phyloP scores from a whole-genome alignment of 805 yeast genomes.

The Torulaspora delbrueckii region DNA sequence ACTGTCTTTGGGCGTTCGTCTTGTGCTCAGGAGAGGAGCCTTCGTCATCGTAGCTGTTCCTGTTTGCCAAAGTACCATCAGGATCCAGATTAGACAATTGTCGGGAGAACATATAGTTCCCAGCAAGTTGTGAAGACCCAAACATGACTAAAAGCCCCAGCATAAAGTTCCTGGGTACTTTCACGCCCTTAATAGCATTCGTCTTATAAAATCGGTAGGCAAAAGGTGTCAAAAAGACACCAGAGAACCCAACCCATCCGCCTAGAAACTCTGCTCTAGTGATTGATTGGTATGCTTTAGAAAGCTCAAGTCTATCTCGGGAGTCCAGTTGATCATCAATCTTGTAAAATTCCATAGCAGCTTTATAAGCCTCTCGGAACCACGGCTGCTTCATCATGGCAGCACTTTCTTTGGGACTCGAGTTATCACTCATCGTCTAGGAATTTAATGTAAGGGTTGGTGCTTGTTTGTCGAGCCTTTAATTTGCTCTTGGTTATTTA shows the following conservation, averaged over 20 bases:
- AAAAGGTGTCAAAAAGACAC: conserved; percentile 44
- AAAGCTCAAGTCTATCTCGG: conserved; percentile 41
- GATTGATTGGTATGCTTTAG: conserved; percentile 37
- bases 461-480: neutral
- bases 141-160: conserved; percentile 41
- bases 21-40: conserved; percentile 6
- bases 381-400: conserved; percentile 24
- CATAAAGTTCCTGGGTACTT: conserved; percentile 40
- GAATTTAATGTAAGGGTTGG: neutral
- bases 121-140: conserved; percentile 32
- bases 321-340: conserved; percentile 42
- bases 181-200: conserved; percentile 36
- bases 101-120: conserved; percentile 31
- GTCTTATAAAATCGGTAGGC: conserved; percentile 34
- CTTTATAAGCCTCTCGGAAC: conserved; percentile 38
- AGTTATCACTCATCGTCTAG: conserved; percentile 2
- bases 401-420: neutral
- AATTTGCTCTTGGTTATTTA: neutral
- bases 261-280: conserved; percentile 35
- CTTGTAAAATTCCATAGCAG: conserved; percentile 47
- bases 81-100: conserved; percentile 30
- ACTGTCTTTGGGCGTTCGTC: conserved; percentile 26
- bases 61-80: conserved; percentile 23
- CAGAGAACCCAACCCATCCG: conserved; percentile 41
- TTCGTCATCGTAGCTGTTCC: conserved; percentile 12